phyloP scores from a whole-genome alignment of 2,329 filamentous ascomycete species.

The Fusarium duplospermum region DNA sequence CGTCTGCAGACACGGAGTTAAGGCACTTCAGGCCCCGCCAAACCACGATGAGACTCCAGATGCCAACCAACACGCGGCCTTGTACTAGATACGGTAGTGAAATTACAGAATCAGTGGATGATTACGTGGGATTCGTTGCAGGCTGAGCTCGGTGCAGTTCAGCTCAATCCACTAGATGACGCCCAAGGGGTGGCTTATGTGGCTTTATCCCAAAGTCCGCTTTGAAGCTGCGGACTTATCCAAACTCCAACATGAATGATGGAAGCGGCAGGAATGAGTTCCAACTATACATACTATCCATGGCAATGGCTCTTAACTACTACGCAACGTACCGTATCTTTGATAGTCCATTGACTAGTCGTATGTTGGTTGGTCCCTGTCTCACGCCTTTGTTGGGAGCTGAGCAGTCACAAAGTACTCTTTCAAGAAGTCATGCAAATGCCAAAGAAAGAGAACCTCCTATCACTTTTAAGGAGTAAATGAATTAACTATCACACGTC shows the following conservation, averaged over 20 bases:
- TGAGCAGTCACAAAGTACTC: background rate
- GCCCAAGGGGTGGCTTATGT: background rate
- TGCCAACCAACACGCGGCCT: constrained; percentile 30
- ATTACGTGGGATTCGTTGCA: constrained; percentile 10
- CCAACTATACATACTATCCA: background rate
- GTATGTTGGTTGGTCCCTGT: background rate
- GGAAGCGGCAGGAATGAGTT: constrained; percentile 19
- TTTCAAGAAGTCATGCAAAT: background rate
- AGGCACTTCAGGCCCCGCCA: constrained; percentile 28
- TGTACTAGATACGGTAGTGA: background rate
- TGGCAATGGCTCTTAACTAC: background rate
- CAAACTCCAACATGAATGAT: background rate
- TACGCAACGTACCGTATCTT: background rate
- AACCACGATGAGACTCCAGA: constrained; percentile 16
- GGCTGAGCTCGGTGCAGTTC: constrained; percentile 13
- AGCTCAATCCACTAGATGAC: background rate
- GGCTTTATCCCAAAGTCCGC: constrained; percentile 21
- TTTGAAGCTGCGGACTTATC: constrained; percentile 25
- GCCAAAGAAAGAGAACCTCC: background rate
- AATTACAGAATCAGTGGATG: background rate
- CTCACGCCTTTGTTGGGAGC: background rate
- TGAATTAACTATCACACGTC: background rate
- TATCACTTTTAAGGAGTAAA: background rate
- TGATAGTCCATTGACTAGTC: background rate
- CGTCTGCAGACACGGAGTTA: constrained; percentile 28